A percentile compares a stretch with the other conserved stretches of the same genome.
Evolutionary conservation across 139 green algal genomes (phyloP).

Genomic region (Chlamydomonas schloesseri): DNA sequence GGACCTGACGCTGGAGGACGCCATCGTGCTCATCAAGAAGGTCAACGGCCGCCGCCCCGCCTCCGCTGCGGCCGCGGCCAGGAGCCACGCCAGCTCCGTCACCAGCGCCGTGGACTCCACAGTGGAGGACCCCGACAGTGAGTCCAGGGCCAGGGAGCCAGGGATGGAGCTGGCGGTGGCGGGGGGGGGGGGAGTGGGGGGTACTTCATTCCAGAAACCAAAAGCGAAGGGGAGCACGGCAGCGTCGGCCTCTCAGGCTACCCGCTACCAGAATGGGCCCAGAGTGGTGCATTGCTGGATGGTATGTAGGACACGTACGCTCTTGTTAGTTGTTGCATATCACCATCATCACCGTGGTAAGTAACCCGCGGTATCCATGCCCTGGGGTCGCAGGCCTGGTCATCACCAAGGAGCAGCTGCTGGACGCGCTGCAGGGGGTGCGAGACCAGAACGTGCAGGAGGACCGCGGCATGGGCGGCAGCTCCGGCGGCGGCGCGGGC

Average conservation of each 20-base stretch:
- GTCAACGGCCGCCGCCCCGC: constrained; percentile 13
- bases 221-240: too few species aligned
- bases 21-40: constrained; percentile 25
- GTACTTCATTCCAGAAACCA: too few species aligned
- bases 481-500: neutral
- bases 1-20: constrained; percentile 26
- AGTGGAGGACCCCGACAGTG: neutral
- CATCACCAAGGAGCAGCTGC: constrained; percentile 30
- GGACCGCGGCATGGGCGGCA: neutral
- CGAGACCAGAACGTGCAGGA: neutral
- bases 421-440: constrained; percentile 14
- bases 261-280: too few species aligned
- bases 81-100: neutral
- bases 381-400: constrained; percentile 7
- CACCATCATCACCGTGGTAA: too few species aligned
- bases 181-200: too few species aligned
- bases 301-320: too few species aligned
- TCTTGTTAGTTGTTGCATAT: too few species aligned
- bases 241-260: too few species aligned
- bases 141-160: too few species aligned
- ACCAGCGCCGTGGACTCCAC: neutral
- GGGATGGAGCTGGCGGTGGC: too few species aligned
- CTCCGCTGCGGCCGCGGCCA: neutral
- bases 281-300: too few species aligned
- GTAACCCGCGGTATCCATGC: too few species aligned